Percentiles rank a stretch among this genome's conserved stretches.
Evolutionary conservation across 2,329 filamentous ascomycete species (phyloP).

Genomic region (Tolypocladium guangdongense): DNA sequence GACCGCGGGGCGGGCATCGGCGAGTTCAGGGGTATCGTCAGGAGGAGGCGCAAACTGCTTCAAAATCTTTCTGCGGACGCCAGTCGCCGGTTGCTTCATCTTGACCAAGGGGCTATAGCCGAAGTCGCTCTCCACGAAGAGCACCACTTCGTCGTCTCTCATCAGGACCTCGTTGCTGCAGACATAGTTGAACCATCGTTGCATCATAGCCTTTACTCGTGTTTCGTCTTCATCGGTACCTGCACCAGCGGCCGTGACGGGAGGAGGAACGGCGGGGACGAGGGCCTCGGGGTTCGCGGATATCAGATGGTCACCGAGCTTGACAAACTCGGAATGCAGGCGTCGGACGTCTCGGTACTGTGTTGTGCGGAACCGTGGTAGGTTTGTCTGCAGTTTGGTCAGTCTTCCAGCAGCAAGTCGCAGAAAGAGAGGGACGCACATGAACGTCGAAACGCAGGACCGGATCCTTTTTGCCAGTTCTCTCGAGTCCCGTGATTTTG

Average conservation of each 20-base stretch:
- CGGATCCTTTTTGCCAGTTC: conserved; percentile 90
- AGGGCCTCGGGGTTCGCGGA: conserved; percentile 95
- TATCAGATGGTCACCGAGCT: conserved; percentile 90
- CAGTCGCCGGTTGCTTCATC: conserved; percentile 93
- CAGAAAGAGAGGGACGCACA: conserved; percentile 38
- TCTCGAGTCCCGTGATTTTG: conserved; percentile 88
- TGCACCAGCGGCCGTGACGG: conserved; percentile 86
- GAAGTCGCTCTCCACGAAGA: conserved; percentile 98
- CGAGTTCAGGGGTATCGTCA: conserved; percentile 90
- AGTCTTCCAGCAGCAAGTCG: background rate
- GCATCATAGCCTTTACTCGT: conserved; percentile 78
- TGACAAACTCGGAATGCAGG: conserved; percentile 89
- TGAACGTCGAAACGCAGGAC: conserved; percentile 94
- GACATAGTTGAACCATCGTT: conserved; percentile 91
- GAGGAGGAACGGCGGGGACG: conserved; percentile 87
- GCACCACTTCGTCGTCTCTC: conserved; percentile 90
- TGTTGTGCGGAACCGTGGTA: conserved; percentile 94
- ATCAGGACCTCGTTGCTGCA: conserved; percentile 88
- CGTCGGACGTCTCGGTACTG: conserved; percentile 96
- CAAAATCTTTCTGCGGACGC: conserved; percentile 85
- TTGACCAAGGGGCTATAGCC: conserved; percentile 93
- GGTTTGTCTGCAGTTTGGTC: conserved; percentile 62
- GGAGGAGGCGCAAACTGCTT: conserved; percentile 98
- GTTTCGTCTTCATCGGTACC: conserved; percentile 93
- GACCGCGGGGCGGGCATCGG: conserved; percentile 78